Conservation (phyloP, 2,329 filamentous ascomycete genomes). For the Trichoderma lentiforme region DNA sequence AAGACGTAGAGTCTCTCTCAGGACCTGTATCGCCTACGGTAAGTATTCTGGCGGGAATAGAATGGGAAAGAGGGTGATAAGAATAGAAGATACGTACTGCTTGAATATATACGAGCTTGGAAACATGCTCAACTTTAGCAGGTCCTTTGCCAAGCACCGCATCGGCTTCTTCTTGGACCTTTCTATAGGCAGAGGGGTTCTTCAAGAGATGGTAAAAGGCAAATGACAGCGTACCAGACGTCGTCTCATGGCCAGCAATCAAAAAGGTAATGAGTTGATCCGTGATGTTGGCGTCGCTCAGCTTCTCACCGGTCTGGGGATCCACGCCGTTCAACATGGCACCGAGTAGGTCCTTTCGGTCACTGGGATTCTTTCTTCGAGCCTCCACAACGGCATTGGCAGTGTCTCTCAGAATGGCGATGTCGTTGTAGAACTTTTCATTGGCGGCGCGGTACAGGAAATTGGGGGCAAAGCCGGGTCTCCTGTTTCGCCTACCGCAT, state of each 20-base stretch:
- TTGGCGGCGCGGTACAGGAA: conserved; percentile 49
- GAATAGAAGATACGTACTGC: conserved; percentile 39
- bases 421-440: conserved; percentile 52
- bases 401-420: conserved; percentile 52
- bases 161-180: conserved; percentile 67
- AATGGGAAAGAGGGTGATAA: background rate
- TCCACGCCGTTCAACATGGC: conserved; percentile 68
- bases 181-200: conserved; percentile 55
- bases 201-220: conserved; percentile 63
- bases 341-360: conserved; percentile 64
- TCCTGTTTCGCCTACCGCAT: conserved; percentile 47
- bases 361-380: conserved; percentile 51
- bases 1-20: conserved; percentile 65
- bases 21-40: conserved; percentile 32
- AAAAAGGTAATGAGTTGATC: conserved; percentile 72
- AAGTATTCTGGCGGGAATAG: background rate
- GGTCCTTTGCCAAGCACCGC: conserved; percentile 56
- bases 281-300: conserved; percentile 61
- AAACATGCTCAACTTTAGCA: conserved; percentile 59
- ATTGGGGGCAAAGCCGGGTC: conserved; percentile 43
- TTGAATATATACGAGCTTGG: conserved; percentile 62
- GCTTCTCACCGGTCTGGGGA: conserved; percentile 61
- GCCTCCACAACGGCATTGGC: conserved; percentile 59
- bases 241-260: conserved; percentile 70
- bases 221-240: conserved; percentile 64